These are phyloP conservation scores for Geotrichum ghanense DNA, from an alignment of 805 yeast species.

Conservation along the genomic window DNA sequence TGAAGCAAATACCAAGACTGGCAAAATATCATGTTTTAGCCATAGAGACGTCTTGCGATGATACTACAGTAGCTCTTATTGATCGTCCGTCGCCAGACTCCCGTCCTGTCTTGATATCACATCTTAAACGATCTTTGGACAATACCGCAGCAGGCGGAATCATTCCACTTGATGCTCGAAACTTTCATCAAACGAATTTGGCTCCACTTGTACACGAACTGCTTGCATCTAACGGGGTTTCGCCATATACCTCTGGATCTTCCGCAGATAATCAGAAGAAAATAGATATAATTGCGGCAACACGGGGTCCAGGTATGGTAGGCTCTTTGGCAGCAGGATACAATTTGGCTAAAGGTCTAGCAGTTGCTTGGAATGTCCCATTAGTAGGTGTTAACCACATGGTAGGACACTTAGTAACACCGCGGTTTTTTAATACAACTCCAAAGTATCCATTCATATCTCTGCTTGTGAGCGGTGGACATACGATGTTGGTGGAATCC, in stretches of 20 bases:
- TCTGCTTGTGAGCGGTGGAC: constrained; percentile 85
- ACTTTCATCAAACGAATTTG: constrained; percentile 57
- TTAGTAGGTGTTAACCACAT: constrained; percentile 89
- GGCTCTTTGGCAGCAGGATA: constrained; percentile 78
- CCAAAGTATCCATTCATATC: constrained; percentile 70
- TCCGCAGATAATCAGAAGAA: too few relatives aligned
- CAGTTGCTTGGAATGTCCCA: constrained; percentile 68
- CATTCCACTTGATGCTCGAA: constrained; percentile 73
- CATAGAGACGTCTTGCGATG: constrained; percentile 91
- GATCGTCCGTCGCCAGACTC: constrained; percentile 31
- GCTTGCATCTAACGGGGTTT: constrained; percentile 22
- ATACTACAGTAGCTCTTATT: constrained; percentile 76
- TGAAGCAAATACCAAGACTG: too few relatives aligned
- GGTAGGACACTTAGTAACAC: constrained; percentile 79
- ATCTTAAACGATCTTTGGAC: constrained; percentile 53
- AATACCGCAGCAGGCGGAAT: constrained; percentile 70
- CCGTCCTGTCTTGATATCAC: constrained; percentile 43
- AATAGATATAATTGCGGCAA: constrained; percentile 69
- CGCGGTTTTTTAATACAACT: constrained; percentile 39
- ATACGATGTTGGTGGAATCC: constrained; percentile 75
- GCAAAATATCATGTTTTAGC: constrained; percentile 56
- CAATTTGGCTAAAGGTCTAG: constrained; percentile 75
- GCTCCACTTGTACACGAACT: constrained; percentile 40
- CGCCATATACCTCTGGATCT: constrained; percentile 9
- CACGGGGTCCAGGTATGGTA: constrained; percentile 95